Base-by-base conservation (phyloP, 768 basidiomycete species). In the Porphyrellus cyaneotinctus region DNA sequence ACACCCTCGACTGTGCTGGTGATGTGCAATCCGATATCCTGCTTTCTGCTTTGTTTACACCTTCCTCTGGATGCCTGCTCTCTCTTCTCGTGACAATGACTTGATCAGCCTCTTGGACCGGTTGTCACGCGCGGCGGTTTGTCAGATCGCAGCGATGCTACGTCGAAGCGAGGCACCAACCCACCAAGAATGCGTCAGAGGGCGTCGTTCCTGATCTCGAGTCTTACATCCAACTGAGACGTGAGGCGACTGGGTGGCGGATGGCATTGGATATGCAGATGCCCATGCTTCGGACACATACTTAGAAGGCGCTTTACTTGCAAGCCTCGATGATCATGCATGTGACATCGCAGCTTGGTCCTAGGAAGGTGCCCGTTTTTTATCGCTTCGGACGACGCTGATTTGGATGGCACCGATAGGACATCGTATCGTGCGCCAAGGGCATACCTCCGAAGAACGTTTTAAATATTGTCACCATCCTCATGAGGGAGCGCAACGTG, bases 251-350 rank as follows among this genome's bases (percentile, higher is more conserved):
- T 41, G 83, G 83, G 6, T 61, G 76, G 14, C 65, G 69, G 36
- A 70, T 85, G 64, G 63, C 79, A 9, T 71, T 85, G 43, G 75
- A 75, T 55, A 67, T 86, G 78, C 78, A 39, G 77, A 78, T n/a
- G 61, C 80, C 24, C 51, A 56, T 20, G 44, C 78, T 2, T 71
- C 75, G 0, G 70, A 73, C 12, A 53, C 62, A 18, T 59, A 63
- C 4, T 54, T 59, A n/a, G 62, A 62, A 12, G 56, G 63, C 15
- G 59, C 65, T 10, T 49, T 59, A n/a, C 51, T 79, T 14, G 51
- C 47, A 20, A 61, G 63, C 12, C 58, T 84, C 10, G 72, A 69
- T 33, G 62, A 70, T 26, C 60, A 71, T 43, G 78, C 78, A 2
- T 70, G 74, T 10, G 75, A 84, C 57, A 70, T 85, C 39, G 74